phyloP scores from a whole-genome alignment of 1,284 basidiomycete species.

The Takashimella tepidaria region DNA sequence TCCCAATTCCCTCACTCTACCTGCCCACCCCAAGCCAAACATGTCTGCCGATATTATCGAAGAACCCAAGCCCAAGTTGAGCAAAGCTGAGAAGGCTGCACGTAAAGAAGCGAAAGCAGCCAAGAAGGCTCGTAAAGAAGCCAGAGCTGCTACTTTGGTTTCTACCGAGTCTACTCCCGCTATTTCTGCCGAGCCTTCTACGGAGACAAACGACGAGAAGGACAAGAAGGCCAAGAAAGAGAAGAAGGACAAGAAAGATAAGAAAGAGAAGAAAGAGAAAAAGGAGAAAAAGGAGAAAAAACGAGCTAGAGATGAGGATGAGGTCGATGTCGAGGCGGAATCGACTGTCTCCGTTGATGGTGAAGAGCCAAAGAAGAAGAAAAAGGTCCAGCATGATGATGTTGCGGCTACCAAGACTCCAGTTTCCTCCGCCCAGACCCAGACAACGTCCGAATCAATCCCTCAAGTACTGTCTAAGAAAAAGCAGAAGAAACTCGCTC shows the following conservation, averaged over 20 bases:
- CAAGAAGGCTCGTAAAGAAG: conserved; percentile 32
- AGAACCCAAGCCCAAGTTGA: conserved; percentile 17
- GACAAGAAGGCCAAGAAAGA: too few relatives aligned
- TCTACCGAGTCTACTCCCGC: conserved; percentile 4
- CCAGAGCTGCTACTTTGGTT: conserved; percentile 19
- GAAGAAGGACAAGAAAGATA: conserved; percentile 33
- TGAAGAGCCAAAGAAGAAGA: conserved; percentile 17
- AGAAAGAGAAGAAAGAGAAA: conserved; percentile 34
- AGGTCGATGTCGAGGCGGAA: conserved; percentile 11
- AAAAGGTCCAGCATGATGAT: conserved; percentile 21
- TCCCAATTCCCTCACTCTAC: neutral
- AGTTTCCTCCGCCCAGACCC: conserved; percentile 19
- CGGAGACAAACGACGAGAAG: too few relatives aligned
- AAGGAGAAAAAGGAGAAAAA: conserved; percentile 42
- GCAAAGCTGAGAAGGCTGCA: conserved; percentile 35
- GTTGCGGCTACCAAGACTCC: conserved; percentile 20
- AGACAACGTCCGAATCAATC: conserved; percentile 9
- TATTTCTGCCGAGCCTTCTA: conserved; percentile 20
- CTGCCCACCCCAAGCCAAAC: conserved; percentile 5
- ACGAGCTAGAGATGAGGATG: conserved; percentile 20
- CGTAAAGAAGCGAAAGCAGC: conserved; percentile 33
- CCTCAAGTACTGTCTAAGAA: conserved; percentile 31
- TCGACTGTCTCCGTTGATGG: neutral
- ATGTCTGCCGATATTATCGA: conserved; percentile 36
- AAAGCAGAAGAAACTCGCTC: conserved; percentile 42